phyloP scores from a whole-genome alignment of 192 early-diverging fungal species.

The Rhizophagus prolifer region DNA sequence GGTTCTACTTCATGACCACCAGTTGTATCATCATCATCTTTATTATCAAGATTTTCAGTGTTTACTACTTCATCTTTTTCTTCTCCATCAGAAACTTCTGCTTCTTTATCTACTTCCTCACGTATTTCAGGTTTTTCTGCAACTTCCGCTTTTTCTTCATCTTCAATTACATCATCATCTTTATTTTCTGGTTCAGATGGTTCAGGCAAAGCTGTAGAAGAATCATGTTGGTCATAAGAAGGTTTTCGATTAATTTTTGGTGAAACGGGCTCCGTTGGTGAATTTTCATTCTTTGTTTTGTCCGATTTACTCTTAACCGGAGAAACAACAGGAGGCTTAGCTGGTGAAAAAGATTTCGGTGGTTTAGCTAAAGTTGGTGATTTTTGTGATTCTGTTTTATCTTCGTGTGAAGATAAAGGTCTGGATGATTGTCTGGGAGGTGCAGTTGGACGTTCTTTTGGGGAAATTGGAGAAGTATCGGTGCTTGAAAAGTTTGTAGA shows the following conservation, averaged over 20 bases:
- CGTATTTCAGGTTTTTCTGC: neutral
- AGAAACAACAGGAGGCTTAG: conserved; percentile 31
- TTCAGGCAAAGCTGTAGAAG: neutral
- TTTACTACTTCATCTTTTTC: neutral
- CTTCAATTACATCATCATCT: neutral
- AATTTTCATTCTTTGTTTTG: neutral
- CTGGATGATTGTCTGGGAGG: conserved; percentile 2
- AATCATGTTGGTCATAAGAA: neutral
- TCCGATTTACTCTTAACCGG: conserved; percentile 9
- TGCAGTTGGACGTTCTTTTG: neutral
- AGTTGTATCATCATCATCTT: conserved; percentile 3
- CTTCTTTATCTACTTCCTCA: neutral
- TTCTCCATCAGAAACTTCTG: neutral
- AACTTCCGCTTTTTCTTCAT: neutral
- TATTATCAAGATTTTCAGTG: neutral
- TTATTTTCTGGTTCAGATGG: neutral
- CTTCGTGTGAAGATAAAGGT: conserved; percentile 22
- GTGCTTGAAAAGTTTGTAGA: neutral
- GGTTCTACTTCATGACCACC: conserved; percentile 37
- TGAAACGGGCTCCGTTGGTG: neutral
- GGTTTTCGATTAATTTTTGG: neutral
- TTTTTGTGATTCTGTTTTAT: conserved; percentile 35
- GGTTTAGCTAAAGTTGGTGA: conserved; percentile 40
- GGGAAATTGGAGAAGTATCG: neutral
- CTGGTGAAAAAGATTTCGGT: conserved; percentile 24